Evolutionary conservation across 345 rosid genomes (phyloP), one percentile per base, ranked within the genome.

Genomic region (Viola odorata): DNA sequence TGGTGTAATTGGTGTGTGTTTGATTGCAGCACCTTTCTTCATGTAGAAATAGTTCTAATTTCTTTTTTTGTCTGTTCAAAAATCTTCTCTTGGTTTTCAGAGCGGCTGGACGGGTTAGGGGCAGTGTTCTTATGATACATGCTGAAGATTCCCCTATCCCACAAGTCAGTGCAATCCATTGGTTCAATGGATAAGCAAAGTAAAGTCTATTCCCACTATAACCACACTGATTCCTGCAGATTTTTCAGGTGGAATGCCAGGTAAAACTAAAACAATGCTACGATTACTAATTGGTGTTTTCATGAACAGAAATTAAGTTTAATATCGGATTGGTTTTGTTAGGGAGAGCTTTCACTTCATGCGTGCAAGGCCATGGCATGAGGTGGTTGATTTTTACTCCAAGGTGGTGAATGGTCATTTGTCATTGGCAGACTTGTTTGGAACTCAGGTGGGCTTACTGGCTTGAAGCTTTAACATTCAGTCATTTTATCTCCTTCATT

Each of bases 231-330:
- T 71, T 81, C 90, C 7, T 83, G 90, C 81, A 81, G 52, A 50
- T 77, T 71, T 51, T 76, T 78, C 8, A 78, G 99, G 16, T 90
- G 99, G 99, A 87, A 73, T 47, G 78, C 96, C 68, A 86, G 88
- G 95, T 84, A 41, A 50, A 50, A 50, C 17, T 32, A 50, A 50
- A 32, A 50, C 7, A 50, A 32, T n/a, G n/a, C 36, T 14, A 8
- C 17, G 14, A 7, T 50, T 50, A 50, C 11, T 3, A 50, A n/a
- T 37, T 1, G 12, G 16, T 14, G 14, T 4, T 37, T 17, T 53
- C 4, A n/a, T 23, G 61, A 15, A 36, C 32, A 23, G 32, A 23
- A 23, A 23, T 23, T 23, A 23, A 23, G 32, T 23, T 23, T 23
- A 23, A 23, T 23, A 23, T 23, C 32, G 32, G 2, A 23, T 55